phyloP scores from a whole-genome alignment of 2,329 filamentous ascomycete genomes.

The Calonectria pteridis region DNA sequence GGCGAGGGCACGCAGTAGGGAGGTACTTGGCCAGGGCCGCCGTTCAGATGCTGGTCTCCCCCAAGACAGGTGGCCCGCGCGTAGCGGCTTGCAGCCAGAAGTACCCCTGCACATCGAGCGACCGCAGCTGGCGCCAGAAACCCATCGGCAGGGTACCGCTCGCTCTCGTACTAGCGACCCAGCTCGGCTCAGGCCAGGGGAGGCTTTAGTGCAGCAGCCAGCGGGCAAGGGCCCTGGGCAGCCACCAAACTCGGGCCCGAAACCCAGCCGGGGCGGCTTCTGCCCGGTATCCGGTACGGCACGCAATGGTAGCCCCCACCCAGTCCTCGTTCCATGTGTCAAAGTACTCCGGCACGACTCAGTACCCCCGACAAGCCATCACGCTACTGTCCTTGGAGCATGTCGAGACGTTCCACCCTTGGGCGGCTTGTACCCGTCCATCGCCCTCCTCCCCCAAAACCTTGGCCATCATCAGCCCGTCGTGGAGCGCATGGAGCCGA shows the following conservation, averaged over 20 bases:
- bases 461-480: slow-evolving; percentile 35
- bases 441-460: slow-evolving; percentile 36
- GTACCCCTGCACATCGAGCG: slow-evolving; percentile 28
- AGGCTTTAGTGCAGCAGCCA: background rate
- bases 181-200: background rate
- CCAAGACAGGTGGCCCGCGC: slow-evolving; percentile 30
- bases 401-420: slow-evolving; percentile 30
- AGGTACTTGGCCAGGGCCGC: slow-evolving; percentile 15
- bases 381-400: slow-evolving; percentile 35
- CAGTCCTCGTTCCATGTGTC: slow-evolving; percentile 37
- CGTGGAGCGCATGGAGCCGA: slow-evolving; percentile 26
- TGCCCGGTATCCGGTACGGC: slow-evolving; percentile 33
- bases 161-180: slow-evolving; percentile 16
- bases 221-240: slow-evolving; percentile 12
- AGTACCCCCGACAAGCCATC: slow-evolving; percentile 34
- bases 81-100: slow-evolving; percentile 33
- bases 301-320: slow-evolving; percentile 34
- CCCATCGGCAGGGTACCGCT: slow-evolving; percentile 2
- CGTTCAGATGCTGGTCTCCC: slow-evolving; percentile 22
- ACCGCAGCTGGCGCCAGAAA: slow-evolving; percentile 28
- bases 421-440: slow-evolving; percentile 29
- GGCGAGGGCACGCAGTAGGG: background rate
- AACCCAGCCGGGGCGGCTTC: slow-evolving; percentile 18
- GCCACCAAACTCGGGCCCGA: slow-evolving; percentile 22
- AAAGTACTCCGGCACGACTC: slow-evolving; percentile 33